phyloP scores from a whole-genome alignment of 805 yeast species.

The Lipomyces starkeyi region DNA sequence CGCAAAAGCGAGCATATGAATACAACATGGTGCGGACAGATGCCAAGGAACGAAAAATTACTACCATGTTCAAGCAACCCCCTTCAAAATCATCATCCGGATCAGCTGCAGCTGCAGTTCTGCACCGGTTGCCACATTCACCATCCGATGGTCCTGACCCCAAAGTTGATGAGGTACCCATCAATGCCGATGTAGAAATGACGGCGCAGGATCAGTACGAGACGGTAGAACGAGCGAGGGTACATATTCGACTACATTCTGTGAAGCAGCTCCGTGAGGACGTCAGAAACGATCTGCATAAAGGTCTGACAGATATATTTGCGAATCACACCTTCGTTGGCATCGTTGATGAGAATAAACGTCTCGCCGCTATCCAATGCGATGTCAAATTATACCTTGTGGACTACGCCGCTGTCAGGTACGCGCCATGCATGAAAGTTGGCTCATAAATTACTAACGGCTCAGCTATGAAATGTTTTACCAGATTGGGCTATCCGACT shows the following conservation, averaged over 20 bases:
- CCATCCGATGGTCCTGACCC: neutral
- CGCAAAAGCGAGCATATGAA: constrained; percentile 26
- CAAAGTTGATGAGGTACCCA: neutral
- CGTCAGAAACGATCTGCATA: constrained; percentile 19
- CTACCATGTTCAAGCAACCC: constrained; percentile 45
- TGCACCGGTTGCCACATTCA: neutral
- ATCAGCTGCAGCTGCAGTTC: neutral
- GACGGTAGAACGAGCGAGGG: constrained; percentile 32
- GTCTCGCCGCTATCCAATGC: constrained; percentile 83
- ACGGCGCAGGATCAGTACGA: constrained; percentile 7
- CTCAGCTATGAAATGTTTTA: constrained; percentile 66
- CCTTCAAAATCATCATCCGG: neutral
- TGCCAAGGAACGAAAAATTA: constrained; percentile 59
- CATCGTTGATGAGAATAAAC: constrained; percentile 68
- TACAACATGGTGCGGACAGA: constrained; percentile 36
- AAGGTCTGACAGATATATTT: constrained; percentile 64
- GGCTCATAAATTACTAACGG: neutral
- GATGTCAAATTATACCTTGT: constrained; percentile 78
- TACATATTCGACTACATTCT: constrained; percentile 60
- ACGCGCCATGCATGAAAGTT: neutral
- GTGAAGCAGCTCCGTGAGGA: constrained; percentile 60
- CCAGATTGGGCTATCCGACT: constrained; percentile 77
- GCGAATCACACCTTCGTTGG: constrained; percentile 79
- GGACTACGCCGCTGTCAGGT: constrained; percentile 74
- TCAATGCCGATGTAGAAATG: neutral